phyloP scores from a whole-genome alignment of 2,329 filamentous ascomycete species.

The Scopulariopsis brevicaulis region DNA sequence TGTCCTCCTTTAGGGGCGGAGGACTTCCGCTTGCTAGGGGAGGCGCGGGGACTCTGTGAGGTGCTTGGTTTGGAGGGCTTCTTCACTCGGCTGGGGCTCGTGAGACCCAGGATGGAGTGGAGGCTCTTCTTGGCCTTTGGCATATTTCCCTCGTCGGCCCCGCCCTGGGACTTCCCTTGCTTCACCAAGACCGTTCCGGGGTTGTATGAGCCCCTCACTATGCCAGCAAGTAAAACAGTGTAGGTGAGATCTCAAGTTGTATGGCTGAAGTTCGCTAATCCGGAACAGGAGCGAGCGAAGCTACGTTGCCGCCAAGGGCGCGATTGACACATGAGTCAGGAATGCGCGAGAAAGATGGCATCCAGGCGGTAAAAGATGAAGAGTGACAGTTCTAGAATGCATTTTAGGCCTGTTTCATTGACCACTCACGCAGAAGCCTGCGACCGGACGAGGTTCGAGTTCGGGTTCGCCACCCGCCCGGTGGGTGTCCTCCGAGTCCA shows the following conservation, averaged over 20 bases:
- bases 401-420: background rate
- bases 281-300: background rate
- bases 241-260: background rate
- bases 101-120: slow-evolving; percentile 22
- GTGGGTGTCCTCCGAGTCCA: too few relatives aligned
- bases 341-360: background rate
- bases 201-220: too few relatives aligned
- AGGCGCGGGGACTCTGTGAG: slow-evolving; percentile 7
- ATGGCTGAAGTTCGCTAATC: background rate
- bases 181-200: background rate
- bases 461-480: too few relatives aligned
- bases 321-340: background rate
- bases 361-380: background rate
- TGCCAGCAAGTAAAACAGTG: background rate
- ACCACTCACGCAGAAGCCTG: background rate
- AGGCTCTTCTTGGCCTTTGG: slow-evolving; percentile 19
- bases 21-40: slow-evolving; percentile 5
- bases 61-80: slow-evolving; percentile 14
- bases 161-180: background rate
- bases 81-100: slow-evolving; percentile 19
- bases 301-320: background rate
- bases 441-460: background rate
- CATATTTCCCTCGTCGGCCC: background rate
- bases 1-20: background rate
- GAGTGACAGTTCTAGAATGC: background rate